phyloP scores from a whole-genome alignment of 2,329 filamentous ascomycete species.

The Graphiopsis chlorocephala region DNA sequence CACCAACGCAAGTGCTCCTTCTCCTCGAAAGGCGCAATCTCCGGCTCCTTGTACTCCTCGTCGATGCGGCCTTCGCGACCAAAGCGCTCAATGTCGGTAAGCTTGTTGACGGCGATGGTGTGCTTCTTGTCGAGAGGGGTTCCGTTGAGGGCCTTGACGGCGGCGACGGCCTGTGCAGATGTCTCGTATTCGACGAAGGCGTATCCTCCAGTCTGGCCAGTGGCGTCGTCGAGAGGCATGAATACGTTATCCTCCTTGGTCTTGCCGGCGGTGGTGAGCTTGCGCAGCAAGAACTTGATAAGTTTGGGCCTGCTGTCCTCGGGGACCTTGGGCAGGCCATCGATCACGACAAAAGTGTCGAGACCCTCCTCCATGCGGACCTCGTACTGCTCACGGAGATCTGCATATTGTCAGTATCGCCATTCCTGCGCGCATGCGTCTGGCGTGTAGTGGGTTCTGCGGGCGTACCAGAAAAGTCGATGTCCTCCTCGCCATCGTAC shows the following conservation, averaged over 20 bases:
- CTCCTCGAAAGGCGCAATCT: slow-evolving; percentile 80
- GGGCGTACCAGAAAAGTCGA: slow-evolving; percentile 73
- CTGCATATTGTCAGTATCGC: slow-evolving; percentile 40
- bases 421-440: slow-evolving; percentile 3
- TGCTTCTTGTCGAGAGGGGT: slow-evolving; percentile 95
- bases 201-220: slow-evolving; percentile 79
- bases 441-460: not conserved
- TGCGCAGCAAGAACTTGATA: slow-evolving; percentile 92
- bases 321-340: slow-evolving; percentile 84
- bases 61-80: slow-evolving; percentile 90
- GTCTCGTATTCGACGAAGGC: slow-evolving; percentile 97
- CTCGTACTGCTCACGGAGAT: slow-evolving; percentile 91
- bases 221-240: slow-evolving; percentile 87
- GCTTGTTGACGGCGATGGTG: slow-evolving; percentile 92
- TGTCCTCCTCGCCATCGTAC: slow-evolving; percentile 87
- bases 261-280: slow-evolving; percentile 80
- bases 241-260: slow-evolving; percentile 82
- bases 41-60: slow-evolving; percentile 80
- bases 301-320: slow-evolving; percentile 92
- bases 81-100: slow-evolving; percentile 95
- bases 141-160: slow-evolving; percentile 82
- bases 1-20: slow-evolving; percentile 95
- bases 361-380: slow-evolving; percentile 94
- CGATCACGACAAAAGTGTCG: slow-evolving; percentile 93
- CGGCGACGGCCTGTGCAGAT: slow-evolving; percentile 81